Conservation (phyloP, 345 rosid genomes). For the Aurinia saxatilis region DNA sequence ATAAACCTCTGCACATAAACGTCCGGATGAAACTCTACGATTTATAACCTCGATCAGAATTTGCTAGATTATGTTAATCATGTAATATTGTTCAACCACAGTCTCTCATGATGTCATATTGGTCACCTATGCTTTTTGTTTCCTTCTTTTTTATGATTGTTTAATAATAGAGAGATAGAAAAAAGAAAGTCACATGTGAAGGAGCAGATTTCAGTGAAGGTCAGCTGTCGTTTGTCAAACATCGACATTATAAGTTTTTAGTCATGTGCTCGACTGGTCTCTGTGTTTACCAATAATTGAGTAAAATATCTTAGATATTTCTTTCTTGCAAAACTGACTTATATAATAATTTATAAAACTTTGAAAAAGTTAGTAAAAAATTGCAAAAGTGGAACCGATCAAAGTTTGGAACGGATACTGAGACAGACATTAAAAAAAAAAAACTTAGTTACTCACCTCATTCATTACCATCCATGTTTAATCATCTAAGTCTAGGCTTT, state of each 20-base stretch:
- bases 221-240: constrained; percentile 15
- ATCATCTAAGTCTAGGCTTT: too few species aligned
- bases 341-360: background rate
- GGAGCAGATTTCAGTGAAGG: constrained; percentile 6
- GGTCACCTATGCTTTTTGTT: background rate
- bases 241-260: constrained; percentile 1
- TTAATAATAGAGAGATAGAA: background rate
- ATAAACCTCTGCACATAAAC: too few species aligned
- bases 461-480: too few species aligned
- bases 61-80: background rate
- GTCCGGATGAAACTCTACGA: too few species aligned
- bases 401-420: too few species aligned
- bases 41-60: too few species aligned
- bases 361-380: too few species aligned
- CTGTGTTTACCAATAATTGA: constrained; percentile 14
- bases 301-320: constrained; percentile 27
- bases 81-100: constrained; percentile 7
- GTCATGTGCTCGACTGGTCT: constrained; percentile 15
- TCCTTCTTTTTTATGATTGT: background rate
- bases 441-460: too few species aligned
- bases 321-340: background rate
- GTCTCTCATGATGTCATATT: too few species aligned
- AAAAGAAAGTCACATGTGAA: constrained; percentile 23
- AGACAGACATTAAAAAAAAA: too few species aligned
- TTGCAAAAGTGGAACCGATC: too few species aligned